These are phyloP conservation scores for Fusarium continuum DNA, from an alignment of 2,329 filamentous ascomycete genomes.

Conservation along the genomic window DNA sequence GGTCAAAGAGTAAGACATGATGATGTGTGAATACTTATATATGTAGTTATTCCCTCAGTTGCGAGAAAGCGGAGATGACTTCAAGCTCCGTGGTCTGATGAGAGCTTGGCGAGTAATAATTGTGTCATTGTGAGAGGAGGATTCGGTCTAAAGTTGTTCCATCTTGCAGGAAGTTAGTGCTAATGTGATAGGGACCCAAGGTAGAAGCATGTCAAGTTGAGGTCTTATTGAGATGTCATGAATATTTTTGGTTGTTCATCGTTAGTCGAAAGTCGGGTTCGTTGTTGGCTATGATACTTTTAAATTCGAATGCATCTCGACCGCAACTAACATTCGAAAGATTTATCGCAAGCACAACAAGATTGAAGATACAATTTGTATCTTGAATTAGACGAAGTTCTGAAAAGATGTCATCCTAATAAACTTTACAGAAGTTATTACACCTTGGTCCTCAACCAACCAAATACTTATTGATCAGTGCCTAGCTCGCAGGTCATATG, in stretches of 20 bases:
- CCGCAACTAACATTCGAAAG: too few species aligned
- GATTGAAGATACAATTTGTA: neutral
- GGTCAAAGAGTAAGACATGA: constrained; percentile 58
- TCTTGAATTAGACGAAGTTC: neutral
- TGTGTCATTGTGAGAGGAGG: constrained; percentile 30
- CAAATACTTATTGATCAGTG: too few species aligned
- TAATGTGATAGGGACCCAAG: neutral
- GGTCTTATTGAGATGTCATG: neutral
- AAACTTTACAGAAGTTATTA: too few species aligned
- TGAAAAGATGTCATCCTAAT: neutral
- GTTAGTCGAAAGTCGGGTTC: neutral
- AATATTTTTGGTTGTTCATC: neutral
- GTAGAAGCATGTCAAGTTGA: neutral
- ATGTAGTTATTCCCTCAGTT: constrained; percentile 6
- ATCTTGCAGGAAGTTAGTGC: neutral
- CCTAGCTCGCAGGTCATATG: too few species aligned
- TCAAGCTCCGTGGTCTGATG: constrained; percentile 7
- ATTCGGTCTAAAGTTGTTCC: constrained; percentile 37
- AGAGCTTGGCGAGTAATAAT: constrained; percentile 19
- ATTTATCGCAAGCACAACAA: too few species aligned
- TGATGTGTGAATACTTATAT: neutral
- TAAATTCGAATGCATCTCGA: neutral
- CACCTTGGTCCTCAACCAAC: neutral
- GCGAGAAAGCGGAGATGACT: constrained; percentile 20
- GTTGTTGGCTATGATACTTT: neutral